phyloP scores from a whole-genome alignment of 371 early-diverging fungal genomes.

The Apophysomyces trapeziformis region DNA sequence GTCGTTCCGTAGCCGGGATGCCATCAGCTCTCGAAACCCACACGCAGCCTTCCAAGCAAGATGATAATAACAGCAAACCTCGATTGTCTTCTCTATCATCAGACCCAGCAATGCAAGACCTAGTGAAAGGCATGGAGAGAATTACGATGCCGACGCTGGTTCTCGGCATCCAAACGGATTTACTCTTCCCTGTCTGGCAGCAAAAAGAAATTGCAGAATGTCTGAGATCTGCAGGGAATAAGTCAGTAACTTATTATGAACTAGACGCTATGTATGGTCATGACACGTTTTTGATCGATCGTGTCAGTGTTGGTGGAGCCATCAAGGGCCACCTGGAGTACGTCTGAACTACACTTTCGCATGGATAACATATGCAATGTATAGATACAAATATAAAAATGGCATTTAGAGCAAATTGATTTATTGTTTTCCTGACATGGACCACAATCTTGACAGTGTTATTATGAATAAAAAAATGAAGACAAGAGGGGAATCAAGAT shows the following conservation, averaged over 20 bases:
- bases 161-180: slow-evolving; percentile 93
- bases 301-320: slow-evolving; percentile 89
- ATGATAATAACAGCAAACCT: slow-evolving; percentile 7
- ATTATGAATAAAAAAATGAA: background rate
- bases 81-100: slow-evolving; percentile 30
- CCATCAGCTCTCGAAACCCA: slow-evolving; percentile 44
- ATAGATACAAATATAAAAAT: background rate
- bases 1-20: slow-evolving; percentile 30
- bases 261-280: slow-evolving; percentile 97
- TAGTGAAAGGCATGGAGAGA: slow-evolving; percentile 59
- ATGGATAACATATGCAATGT: no score
- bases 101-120: slow-evolving; percentile 57
- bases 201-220: slow-evolving; percentile 94
- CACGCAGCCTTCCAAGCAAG: slow-evolving; percentile 12
- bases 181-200: slow-evolving; percentile 94
- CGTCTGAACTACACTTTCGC: background rate
- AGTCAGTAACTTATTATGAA: slow-evolving; percentile 92
- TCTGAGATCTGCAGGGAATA: slow-evolving; percentile 82
- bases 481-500: background rate
- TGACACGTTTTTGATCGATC: slow-evolving; percentile 94
- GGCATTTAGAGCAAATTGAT: background rate
- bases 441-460: background rate
- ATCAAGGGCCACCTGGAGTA: slow-evolving; percentile 91
- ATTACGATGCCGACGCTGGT: slow-evolving; percentile 83
- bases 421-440: no score